phyloP scores from a whole-genome alignment of 2,329 filamentous ascomycete genomes.

The Trichoderma oligosporum region DNA sequence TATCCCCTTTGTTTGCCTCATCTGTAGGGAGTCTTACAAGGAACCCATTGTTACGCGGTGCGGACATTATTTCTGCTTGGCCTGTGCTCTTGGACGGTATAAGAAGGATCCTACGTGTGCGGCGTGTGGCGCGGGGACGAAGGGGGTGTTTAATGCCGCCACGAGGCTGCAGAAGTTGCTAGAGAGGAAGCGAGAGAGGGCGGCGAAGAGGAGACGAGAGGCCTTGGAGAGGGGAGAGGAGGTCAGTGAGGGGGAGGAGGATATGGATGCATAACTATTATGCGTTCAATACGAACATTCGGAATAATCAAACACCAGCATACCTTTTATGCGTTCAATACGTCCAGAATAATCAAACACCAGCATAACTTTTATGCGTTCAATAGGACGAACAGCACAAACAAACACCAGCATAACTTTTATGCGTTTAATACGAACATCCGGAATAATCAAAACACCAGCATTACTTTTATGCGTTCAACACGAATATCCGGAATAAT shows the following conservation, averaged over 20 bases:
- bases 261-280: constrained; percentile 17
- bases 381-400: no score
- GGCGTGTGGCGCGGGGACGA: constrained; percentile 78
- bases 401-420: neutral
- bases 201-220: constrained; percentile 54
- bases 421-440: no score
- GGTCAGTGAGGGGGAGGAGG: constrained; percentile 43
- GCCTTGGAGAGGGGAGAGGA: constrained; percentile 51
- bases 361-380: no score
- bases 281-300: no score
- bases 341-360: no score
- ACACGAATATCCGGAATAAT: no score
- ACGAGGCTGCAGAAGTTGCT: constrained; percentile 78
- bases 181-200: constrained; percentile 64
- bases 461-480: no score
- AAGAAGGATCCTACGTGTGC: constrained; percentile 82
- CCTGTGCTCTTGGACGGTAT: constrained; percentile 82
- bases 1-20: constrained; percentile 86
- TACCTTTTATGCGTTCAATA: no score
- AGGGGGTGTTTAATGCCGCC: constrained; percentile 84
- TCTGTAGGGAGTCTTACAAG: constrained; percentile 76
- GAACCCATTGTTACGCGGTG: constrained; percentile 83
- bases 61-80: constrained; percentile 93
- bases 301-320: no score
- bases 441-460: no score